Evolutionary conservation across 2,329 filamentous ascomycete genomes (phyloP), one percentile per base, ranked within the genome.

Genomic region (Fusarium albidum): DNA sequence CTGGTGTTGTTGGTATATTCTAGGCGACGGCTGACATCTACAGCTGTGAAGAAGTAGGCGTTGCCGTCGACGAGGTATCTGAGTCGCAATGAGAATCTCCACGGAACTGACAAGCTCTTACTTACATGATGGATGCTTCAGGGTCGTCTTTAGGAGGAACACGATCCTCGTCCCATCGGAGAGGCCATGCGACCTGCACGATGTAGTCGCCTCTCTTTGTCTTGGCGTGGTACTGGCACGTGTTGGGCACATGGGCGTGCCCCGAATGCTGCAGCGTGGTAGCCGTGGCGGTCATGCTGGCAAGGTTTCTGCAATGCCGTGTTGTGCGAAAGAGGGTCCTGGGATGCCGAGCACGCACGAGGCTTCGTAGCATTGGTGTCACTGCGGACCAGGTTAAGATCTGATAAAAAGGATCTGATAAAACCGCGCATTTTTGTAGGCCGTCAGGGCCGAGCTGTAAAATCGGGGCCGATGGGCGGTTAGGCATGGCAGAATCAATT

Each of bases 61-160:
- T 74, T 73, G 2, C 72, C 71, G 18, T 73, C 71, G 1, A 69
- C 67, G 4, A 72, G 47, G 31, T 74, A 73, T 8, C 71, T 73
- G 14, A 2, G 4, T n/a, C 0, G 13, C 9, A 14, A 37, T 63
- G 12, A 55, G 43, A 3, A n/a, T n/a, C n/a, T 9, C 4, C 18
- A 12, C 17, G 40, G 21, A n/a, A 7, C 6, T 13, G 13, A 15
- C 15, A 27, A 21, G n/a, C 21, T 4, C 7, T 21, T 12, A 59
- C 69, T 54, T 47, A 72, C 70, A 71, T 39, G 15, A 63, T 59
- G 6, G 67, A 64, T 8, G 64, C 54, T 2, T 49, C 32, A 13
- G 45, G 40, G 6, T 69, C 65, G 25, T 65, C 47, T 26, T 67
- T 52, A 6, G 50, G 54, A 9, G 58, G 63, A 5, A 49, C 55